phyloP scores from a whole-genome alignment of 129 eudicot genomes.

The Solidago caesia region DNA sequence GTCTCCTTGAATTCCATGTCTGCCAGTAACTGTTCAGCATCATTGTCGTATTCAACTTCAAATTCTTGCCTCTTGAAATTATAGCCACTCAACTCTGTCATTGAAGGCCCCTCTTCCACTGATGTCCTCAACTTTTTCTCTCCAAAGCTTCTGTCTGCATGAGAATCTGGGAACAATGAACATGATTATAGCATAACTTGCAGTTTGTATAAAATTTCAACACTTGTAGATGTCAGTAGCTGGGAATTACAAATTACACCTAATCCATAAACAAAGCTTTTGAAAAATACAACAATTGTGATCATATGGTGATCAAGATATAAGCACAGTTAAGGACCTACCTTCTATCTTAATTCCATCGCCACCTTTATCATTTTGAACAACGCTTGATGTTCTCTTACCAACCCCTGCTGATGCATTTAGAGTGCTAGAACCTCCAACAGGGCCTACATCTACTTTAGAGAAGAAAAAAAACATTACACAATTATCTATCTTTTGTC shows the following conservation, averaged over 20 bases:
- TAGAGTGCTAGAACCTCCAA: constrained; percentile 43
- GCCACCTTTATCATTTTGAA: constrained; percentile 44
- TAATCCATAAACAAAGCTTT: background rate
- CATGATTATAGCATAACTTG: constrained; percentile 4
- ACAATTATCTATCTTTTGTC: constrained; percentile 3
- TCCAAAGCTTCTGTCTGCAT: constrained; percentile 81
- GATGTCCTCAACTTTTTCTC: constrained; percentile 83
- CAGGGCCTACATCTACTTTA: constrained; percentile 41
- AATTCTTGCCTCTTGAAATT: constrained; percentile 91
- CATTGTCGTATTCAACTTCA: constrained; percentile 94
- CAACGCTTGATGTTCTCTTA: constrained; percentile 50
- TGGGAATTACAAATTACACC: background rate
- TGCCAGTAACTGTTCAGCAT: constrained; percentile 93
- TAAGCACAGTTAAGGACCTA: constrained; percentile 12
- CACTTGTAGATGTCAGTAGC: background rate
- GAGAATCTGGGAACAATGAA: constrained; percentile 33
- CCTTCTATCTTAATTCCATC: constrained; percentile 77
- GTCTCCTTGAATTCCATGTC: constrained; percentile 98
- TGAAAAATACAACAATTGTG: background rate
- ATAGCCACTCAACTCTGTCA: constrained; percentile 77
- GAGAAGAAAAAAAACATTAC: constrained; percentile 4
- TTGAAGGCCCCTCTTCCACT: constrained; percentile 68
- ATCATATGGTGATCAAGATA: background rate
- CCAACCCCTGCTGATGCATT: constrained; percentile 46
- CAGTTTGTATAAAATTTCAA: background rate